Evolutionary conservation across 2,329 filamentous ascomycete genomes (phyloP).

Genomic region (Graphium sp.): DNA sequence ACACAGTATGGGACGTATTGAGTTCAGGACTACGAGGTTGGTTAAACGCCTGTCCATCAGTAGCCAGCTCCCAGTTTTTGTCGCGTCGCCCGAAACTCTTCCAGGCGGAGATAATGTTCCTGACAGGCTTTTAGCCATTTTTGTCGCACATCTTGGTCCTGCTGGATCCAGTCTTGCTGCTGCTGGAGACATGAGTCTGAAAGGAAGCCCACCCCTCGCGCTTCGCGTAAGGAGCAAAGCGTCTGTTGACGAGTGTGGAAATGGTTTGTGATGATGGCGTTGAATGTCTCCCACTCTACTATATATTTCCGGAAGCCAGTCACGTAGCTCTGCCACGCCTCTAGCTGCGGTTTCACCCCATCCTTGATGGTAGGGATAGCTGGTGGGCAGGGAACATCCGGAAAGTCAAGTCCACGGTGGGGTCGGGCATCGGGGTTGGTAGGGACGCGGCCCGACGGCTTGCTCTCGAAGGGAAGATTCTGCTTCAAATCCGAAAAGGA

Average conservation of each 20-base stretch:
- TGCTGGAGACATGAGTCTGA: constrained; percentile 14
- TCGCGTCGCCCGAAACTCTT: constrained; percentile 34
- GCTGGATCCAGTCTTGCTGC: constrained; percentile 42
- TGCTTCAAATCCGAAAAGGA: constrained; percentile 39
- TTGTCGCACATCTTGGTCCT: constrained; percentile 46
- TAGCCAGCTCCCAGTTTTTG: constrained; percentile 21
- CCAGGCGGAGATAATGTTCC: constrained; percentile 40
- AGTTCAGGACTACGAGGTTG: no score
- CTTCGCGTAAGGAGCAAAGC: no score
- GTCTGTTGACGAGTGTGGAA: no score
- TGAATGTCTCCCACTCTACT: constrained; percentile 28
- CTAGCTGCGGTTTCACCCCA: constrained; percentile 22
- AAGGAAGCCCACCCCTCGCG: constrained; percentile 28
- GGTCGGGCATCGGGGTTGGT: constrained; percentile 24
- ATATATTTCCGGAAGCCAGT: constrained; percentile 37
- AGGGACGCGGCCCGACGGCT: constrained; percentile 23
- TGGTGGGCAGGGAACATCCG: constrained; percentile 32
- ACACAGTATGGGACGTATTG: no score
- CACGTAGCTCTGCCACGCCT: constrained; percentile 32
- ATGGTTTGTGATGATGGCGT: constrained; percentile 35
- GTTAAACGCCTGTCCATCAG: no score
- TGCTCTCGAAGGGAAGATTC: constrained; percentile 38
- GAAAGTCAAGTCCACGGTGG: constrained; percentile 31
- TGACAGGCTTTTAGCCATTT: constrained; percentile 43
- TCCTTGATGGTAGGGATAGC: constrained; percentile 21